A percentile compares a stretch with the other conserved stretches of the same genome.
Evolutionary conservation across 169 alveolate genomes (phyloP).

Genomic region (Plasmodium berghei): DNA sequence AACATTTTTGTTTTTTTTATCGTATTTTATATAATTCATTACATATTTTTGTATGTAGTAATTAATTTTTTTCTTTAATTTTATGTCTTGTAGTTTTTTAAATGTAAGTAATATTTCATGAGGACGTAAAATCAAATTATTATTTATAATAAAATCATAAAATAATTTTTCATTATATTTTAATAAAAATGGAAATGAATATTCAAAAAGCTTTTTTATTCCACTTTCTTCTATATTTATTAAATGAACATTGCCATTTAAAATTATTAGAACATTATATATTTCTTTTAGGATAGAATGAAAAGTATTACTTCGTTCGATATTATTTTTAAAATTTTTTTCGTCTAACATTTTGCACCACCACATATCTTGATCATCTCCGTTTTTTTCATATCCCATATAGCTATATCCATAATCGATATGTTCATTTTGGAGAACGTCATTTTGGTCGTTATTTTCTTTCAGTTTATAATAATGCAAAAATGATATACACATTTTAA

Average conservation of each 20-base stretch:
- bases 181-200: slow-evolving; percentile 50
- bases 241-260: slow-evolving; percentile 42
- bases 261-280: slow-evolving; percentile 31
- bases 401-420: not conserved
- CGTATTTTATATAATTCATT: slow-evolving; percentile 34
- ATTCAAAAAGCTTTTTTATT: slow-evolving; percentile 54
- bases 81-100: slow-evolving; percentile 9
- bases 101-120: slow-evolving; percentile 36
- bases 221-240: slow-evolving; percentile 16
- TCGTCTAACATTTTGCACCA: slow-evolving; percentile 15
- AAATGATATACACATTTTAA: slow-evolving; percentile 43
- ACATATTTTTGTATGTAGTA: slow-evolving; percentile 57
- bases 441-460: not conserved
- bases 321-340: slow-evolving; percentile 16
- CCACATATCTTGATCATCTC: not conserved
- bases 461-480: slow-evolving; percentile 7
- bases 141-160: slow-evolving; percentile 23
- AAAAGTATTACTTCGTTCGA: not conserved
- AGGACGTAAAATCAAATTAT: slow-evolving; percentile 32
- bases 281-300: slow-evolving; percentile 29
- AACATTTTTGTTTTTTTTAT: slow-evolving; percentile 34
- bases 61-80: slow-evolving; percentile 14
- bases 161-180: slow-evolving; percentile 53
- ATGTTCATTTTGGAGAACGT: not conserved
- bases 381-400: not conserved